A percentile compares a stretch with the other conserved stretches of the same genome.
Evolutionary conservation across 441 rosid species (phyloP).

Genomic region (Mallotus japonicus): DNA sequence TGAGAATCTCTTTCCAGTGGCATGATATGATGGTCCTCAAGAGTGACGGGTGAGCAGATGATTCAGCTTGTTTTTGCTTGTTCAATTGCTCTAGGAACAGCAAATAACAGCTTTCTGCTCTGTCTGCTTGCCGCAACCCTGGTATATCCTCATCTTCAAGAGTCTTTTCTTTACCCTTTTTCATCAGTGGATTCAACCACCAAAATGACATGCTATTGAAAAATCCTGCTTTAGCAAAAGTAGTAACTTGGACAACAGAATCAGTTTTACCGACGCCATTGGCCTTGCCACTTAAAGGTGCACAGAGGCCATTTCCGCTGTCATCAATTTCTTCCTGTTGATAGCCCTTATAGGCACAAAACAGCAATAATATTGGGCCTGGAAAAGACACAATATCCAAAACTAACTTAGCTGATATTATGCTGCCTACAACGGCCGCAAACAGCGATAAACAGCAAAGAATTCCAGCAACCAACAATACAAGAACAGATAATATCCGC

Average conservation of each 20-base stretch:
- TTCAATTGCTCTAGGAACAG: slow-evolving; percentile 53
- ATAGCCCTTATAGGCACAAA: slow-evolving; percentile 49
- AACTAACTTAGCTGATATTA: slow-evolving; percentile 26
- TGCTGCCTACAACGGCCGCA: slow-evolving; percentile 32
- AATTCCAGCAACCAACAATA: slow-evolving; percentile 50
- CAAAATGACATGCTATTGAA: slow-evolving; percentile 69
- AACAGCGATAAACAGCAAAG: slow-evolving; percentile 47
- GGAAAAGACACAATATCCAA: slow-evolving; percentile 60
- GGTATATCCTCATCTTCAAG: slow-evolving; percentile 78
- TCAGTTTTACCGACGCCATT: slow-evolving; percentile 28
- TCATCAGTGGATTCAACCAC: slow-evolving; percentile 90
- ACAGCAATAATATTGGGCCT: slow-evolving; percentile 57
- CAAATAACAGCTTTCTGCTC: slow-evolving; percentile 69
- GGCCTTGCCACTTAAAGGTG: slow-evolving; percentile 50
- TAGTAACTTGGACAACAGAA: slow-evolving; percentile 33
- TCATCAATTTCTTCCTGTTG: slow-evolving; percentile 31
- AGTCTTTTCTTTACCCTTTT: slow-evolving; percentile 62
- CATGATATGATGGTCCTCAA: slow-evolving; percentile 60
- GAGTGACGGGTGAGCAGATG: slow-evolving; percentile 50
- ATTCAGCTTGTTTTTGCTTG: slow-evolving; percentile 45
- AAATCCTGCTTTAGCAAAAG: slow-evolving; percentile 64
- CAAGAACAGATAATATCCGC: slow-evolving; percentile 50
- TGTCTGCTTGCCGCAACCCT: slow-evolving; percentile 47
- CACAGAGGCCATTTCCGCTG: slow-evolving; percentile 42
- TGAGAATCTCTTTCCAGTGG: slow-evolving; percentile 61